These are phyloP conservation scores for Phytophthora hybrid DNA, from an alignment of 352 stramenopile genomes.

Conservation along the genomic window DNA sequence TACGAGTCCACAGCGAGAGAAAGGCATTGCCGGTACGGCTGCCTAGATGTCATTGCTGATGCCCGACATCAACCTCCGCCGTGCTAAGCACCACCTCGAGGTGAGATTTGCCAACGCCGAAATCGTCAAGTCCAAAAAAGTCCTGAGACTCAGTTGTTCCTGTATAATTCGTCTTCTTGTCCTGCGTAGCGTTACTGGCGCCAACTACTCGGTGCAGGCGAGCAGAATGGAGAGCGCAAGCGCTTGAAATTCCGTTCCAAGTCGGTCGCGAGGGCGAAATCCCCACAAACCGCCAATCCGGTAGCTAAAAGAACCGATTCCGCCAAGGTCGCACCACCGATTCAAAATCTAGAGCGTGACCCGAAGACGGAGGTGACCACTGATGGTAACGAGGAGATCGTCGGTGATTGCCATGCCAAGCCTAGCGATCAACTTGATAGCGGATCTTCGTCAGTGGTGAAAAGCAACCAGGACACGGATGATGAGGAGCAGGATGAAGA, in stretches of 20 bases:
- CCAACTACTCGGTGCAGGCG: conserved; percentile 43
- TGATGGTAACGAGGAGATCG: conserved; percentile 2
- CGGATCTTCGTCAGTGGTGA: conserved; percentile 14
- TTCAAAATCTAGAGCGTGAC: conserved; percentile 34
- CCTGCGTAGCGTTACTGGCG: conserved; percentile 48
- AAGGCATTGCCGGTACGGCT: conserved; percentile 21
- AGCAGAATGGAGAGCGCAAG: conserved; percentile 13
- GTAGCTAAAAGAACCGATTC: conserved; percentile 14
- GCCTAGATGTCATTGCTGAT: conserved; percentile 64
- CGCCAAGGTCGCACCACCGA: conserved; percentile 18
- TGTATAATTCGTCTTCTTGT: conserved; percentile 10
- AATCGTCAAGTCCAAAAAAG: background rate
- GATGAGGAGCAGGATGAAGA: conserved; percentile 15
- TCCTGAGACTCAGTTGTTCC: background rate
- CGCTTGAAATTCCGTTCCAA: conserved; percentile 39
- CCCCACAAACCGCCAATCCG: conserved; percentile 5
- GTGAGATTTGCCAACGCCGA: conserved; percentile 53
- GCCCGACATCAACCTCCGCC: conserved; percentile 76
- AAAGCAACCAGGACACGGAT: conserved; percentile 27
- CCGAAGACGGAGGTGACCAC: conserved; percentile 19
- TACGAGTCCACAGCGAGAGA: conserved; percentile 10
- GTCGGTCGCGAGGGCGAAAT: conserved; percentile 29
- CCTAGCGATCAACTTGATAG: conserved; percentile 20
- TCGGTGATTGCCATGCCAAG: background rate
- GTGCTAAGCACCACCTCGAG: conserved; percentile 63